Evolutionary conservation across 2,329 filamentous ascomycete species (phyloP), one percentile per base, ranked within the genome.

Genomic region (Decorospora gaudefroyi): DNA sequence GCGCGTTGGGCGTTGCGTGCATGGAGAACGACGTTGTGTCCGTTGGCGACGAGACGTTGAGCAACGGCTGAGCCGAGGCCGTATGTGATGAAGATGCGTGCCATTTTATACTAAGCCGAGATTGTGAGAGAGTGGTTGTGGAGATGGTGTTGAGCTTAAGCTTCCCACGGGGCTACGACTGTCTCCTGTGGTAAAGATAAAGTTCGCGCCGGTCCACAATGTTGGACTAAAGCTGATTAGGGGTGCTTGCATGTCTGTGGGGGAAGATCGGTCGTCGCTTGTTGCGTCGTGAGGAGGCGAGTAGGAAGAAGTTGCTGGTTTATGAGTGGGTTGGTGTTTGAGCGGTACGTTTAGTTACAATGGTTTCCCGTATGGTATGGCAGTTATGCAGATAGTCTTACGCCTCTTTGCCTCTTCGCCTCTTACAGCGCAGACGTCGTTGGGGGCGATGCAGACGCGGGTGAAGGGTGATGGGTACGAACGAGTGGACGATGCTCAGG

Each of bases 21-120:
- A 59, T 84, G 81, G 0, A 83, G 70, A 29, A 77, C 73, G 12
- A 84, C 79, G 4, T 74, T 68, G 62, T 84, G 80, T 30, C 80
- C 80, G 39, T 74, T 72, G 3, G 74, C 65, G 33, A 75, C 55
- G 18, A 83, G 76, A 5, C 71, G 68, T 46, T 76, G 71, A 25
- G 80, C 80, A 1, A 78, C 74, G 1, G 74, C 67, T 16, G 72
- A 73, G 41, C 80, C 80, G 22, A 83, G 73, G 46, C 80, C 80
- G 57, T 83, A 80, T 6, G 80, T 83, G 46, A 84, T 81, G 40
- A 78, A 62, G 48, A 79, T 75, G 18, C 73, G 70, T 29, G 66
- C 72, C 73, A 77, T 76, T 8, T n/a, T 28, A 9, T 10, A 15
- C n/a, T n/a, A n/a, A n/a, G n/a, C n/a, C n/a, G n/a, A n/a, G n/a